Evolutionary conservation across 2,329 filamentous ascomycete species (phyloP).

Genomic region (Hypoxylon sp.): DNA sequence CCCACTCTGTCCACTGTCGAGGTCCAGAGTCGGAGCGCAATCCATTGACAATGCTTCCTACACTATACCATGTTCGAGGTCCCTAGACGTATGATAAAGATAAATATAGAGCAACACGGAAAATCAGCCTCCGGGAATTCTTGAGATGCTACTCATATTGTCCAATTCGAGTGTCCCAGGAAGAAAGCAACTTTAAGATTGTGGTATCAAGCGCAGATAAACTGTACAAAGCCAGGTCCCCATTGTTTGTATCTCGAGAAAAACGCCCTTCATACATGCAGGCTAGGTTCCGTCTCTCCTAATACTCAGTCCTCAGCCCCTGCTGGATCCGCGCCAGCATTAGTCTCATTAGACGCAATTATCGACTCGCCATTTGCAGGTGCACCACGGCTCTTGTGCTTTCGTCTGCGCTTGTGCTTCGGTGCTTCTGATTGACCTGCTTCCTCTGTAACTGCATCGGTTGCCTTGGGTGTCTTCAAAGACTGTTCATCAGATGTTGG

Average conservation of each 20-base stretch:
- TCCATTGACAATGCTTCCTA: constrained; percentile 8
- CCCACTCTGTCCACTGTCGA: constrained; percentile 19
- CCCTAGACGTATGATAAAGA: not conserved
- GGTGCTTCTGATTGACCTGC: constrained; percentile 37
- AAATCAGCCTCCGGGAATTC: not conserved
- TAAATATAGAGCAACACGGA: not conserved
- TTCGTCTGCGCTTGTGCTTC: constrained; percentile 49
- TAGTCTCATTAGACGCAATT: constrained; percentile 12
- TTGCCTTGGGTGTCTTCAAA: constrained; percentile 25
- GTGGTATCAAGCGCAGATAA: constrained; percentile 38
- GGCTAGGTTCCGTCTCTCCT: not conserved
- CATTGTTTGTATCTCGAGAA: constrained; percentile 7
- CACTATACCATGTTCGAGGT: not conserved
- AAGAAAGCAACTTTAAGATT: constrained; percentile 18
- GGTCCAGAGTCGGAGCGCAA: not conserved
- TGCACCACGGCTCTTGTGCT: constrained; percentile 47
- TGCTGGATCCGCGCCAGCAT: not conserved
- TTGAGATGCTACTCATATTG: not conserved
- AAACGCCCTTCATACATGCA: constrained; percentile 25
- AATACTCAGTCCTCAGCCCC: constrained; percentile 30
- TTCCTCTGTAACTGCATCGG: constrained; percentile 27
- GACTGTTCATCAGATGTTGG: constrained; percentile 46
- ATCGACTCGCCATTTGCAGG: constrained; percentile 20
- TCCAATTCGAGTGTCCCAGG: not conserved
- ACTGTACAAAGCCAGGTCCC: constrained; percentile 15